Percentiles rank a stretch among this genome's conserved stretches.
Evolutionary conservation across 345 rosid genomes (phyloP).

Genomic region (rapeseed (Brassica napus)): DNA sequence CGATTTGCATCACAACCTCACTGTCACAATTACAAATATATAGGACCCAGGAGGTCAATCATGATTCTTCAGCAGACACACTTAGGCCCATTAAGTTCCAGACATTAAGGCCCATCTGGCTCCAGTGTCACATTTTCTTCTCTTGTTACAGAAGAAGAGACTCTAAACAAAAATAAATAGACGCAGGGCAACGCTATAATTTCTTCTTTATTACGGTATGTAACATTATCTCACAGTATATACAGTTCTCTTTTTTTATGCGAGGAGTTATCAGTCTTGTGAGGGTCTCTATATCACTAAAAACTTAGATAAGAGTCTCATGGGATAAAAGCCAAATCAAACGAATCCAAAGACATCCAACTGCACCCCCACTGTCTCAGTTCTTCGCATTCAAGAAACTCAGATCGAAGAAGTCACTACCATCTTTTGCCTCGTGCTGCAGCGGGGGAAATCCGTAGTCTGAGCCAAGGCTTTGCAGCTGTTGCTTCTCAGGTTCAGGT

Average conservation of each 20-base stretch:
- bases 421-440: slow-evolving; percentile 33
- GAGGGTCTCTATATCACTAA: slow-evolving; percentile 25
- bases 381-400: slow-evolving; percentile 22
- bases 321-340: neutral
- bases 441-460: slow-evolving; percentile 32
- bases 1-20: too few relatives aligned
- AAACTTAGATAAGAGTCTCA: slow-evolving; percentile 28
- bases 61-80: neutral
- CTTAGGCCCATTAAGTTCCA: neutral
- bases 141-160: too few relatives aligned
- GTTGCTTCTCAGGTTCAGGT: neutral
- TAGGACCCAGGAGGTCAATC: neutral
- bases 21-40: neutral
- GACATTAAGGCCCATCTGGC: neutral
- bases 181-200: neutral
- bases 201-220: neutral
- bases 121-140: neutral
- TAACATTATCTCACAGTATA: neutral
- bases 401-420: slow-evolving; percentile 18
- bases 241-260: neutral
- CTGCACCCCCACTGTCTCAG: neutral
- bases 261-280: neutral
- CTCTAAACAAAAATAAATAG: neutral
- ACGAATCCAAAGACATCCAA: neutral
- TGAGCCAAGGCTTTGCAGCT: slow-evolving; percentile 6